Evolutionary conservation across 1,139 yeast genomes (phyloP), one percentile per base, ranked within the genome.

Genomic region (Taphrina communis): DNA sequence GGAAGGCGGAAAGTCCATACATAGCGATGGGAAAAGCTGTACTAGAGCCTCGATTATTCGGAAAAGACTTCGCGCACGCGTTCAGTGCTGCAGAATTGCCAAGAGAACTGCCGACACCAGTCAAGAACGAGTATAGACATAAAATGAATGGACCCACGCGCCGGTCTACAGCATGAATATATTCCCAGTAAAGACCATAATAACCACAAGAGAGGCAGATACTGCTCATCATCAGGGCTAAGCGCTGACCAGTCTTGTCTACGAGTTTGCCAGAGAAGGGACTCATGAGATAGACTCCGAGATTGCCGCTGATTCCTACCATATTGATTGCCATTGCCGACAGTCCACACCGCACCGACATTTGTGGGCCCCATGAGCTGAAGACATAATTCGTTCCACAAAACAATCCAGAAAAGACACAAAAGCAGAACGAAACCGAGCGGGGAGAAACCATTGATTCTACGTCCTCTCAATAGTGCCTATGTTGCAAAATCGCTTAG

Each of bases 241-340:
- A 39, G 6, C 69, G 59, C 41, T 50, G 67, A 70, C 66, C 46
- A 70, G 72, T 67, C 74, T 75, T 58, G 73, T 73, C 61, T 57
- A 68, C 68, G 73, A 75, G 35, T 57, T 77, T 78, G 73, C 87
- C 90, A n/a, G 87, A 88, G 12, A 86, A 80, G 12, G 77, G 74
- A 0, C 90, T 90, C 0, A 89, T 86, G 7, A 85, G 70, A 7
- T 88, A 86, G 70, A 85, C 83, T 1, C 89, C 88, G 51, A 86
- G 76, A 46, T 86, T 84, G 3, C 89, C 90, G 41, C 83, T 77
- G 73, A 86, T 80, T 2, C 89, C 89, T 4, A 87, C 83, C 36
- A 81, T 77, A 42, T 87, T 84, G 12, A 87, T 80, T 69, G 85
- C 83, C 0, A 88, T 82, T 12, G 86, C 89, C 5, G 82, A 76